Evolutionary conservation across 352 stramenopile species (phyloP), one percentile per base, ranked within the genome.

Genomic region (Phytophthora fragariaefolia): DNA sequence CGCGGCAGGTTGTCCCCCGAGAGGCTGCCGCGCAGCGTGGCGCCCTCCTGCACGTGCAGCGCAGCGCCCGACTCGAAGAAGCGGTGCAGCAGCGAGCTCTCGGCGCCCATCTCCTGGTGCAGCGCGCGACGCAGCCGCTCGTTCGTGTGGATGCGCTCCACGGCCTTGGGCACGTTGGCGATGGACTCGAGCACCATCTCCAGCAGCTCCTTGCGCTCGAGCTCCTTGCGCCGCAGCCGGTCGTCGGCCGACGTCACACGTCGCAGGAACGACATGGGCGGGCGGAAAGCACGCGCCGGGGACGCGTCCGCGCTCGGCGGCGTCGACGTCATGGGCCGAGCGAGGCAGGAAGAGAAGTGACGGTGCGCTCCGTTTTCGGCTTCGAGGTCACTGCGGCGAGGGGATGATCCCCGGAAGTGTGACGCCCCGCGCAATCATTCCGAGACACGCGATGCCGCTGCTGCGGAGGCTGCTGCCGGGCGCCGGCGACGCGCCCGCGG

Each of bases 151-250:
- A 93, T 90, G 32, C 66, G 73, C 69, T 90, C 80, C 30, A 93
- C 74, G 17, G 85, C 85, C 56, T 89, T 77, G 1, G 85, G 85
- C 5, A 93, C 85, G 56, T 79, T 91, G 43, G 82, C 75, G 47
- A 93, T 88, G 24, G 85, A 89, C 71, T 90, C 82, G 8, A 91
- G 72, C 23, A 93, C 87, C 82, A 91, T 88, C 26, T 80, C 72
- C 66, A 93, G 71, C 45, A 93, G 67, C 66, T 91, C 82, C 2
- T 79, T 82, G 6, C 77, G 76, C 63, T 93, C 82, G n/a, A 63
- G 52, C 42, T 89, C 82, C 43, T 88, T 90, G 45, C 79, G 80
- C 15, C 65, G 68, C 22, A 84, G 69, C 49, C 81, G 73, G 6
- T 87, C 81, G 8, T 12, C 66, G 47, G 60, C 50, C 15, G 70